Evolutionary conservation across 2,329 filamentous ascomycete species (phyloP), one percentile per base, ranked within the genome.

Genomic region (Cladosporium sp.): DNA sequence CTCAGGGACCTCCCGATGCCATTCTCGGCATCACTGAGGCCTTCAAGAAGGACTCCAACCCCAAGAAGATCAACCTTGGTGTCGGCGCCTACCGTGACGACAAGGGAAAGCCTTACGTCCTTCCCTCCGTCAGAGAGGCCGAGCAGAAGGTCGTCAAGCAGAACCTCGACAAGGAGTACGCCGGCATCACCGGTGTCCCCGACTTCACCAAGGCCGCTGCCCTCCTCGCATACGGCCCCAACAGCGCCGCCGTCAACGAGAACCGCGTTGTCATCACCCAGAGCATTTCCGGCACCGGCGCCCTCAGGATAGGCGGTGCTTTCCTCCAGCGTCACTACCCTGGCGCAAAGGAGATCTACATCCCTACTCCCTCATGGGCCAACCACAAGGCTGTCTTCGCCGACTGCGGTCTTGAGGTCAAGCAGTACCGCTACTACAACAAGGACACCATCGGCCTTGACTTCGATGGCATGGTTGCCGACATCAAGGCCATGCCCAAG

Each of bases 381-480:
- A 98, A 99, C 87, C 95, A 99, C 86, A 92, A 88, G 78, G 93
- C 94, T 71, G 92, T 99, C 80, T 98, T 99, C 88, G 90, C 87
- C 82, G 93, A 98, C 81, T 91, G 92, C 36, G 92, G 93, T 66
- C 87, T 99, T 71, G 87, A 92, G 81, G 93, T 98, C 69, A 89
- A 93, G 83, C 92, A 93, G 84, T 99, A 99, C 87, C 87, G 92
- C 75, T 99, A 99, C 89, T 99, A 98, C 86, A 92, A 98, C 88
- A 96, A 96, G 86, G 90, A 97, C 79, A 98, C 94, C 77, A 98
- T 97, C 78, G 93, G 93, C 65, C 90, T 99, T 71, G 95, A 99
- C 86, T 98, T 97, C 77, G 92, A 96, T 73, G 95, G 95, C 75
- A 87, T 99, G 86, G 78, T 97, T 67, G 90, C 87, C 75, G 93